These are phyloP conservation scores for Globomyces sp. DNA, from an alignment of 371 early-diverging fungal species.

Conservation along the genomic window DNA sequence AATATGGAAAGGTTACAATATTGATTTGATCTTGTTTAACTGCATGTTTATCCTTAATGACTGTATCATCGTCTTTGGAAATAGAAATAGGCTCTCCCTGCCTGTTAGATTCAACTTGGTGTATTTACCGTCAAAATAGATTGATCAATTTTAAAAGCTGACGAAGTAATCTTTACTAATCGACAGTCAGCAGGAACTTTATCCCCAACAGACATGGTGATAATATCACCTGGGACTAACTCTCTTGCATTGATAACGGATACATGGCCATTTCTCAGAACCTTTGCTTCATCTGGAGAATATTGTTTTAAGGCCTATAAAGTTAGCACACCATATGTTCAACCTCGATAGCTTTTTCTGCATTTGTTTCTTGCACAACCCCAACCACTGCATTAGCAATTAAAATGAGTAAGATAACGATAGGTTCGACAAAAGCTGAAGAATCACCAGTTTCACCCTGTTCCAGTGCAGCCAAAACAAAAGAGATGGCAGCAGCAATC, in stretches of 20 bases:
- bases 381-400: constrained; percentile 97
- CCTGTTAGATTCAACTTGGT: too few species aligned
- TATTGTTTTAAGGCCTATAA: constrained; percentile 84
- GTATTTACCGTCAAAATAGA: constrained; percentile 73
- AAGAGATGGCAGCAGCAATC: constrained; percentile 87
- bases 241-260: constrained; percentile 72
- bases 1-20: constrained; percentile 53
- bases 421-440: constrained; percentile 95
- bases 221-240: constrained; percentile 96
- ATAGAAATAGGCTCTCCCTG: constrained; percentile 92
- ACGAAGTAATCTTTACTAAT: constrained; percentile 70
- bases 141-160: constrained; percentile 90
- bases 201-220: constrained; percentile 88
- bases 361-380: constrained; percentile 93
- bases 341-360: constrained; percentile 94
- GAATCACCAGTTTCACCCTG: constrained; percentile 51
- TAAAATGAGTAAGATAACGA: constrained; percentile 93
- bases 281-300: constrained; percentile 93
- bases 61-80: constrained; percentile 64
- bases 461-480: constrained; percentile 89
- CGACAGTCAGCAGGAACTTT: constrained; percentile 96
- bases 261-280: constrained; percentile 72
- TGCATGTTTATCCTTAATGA: constrained; percentile 65
- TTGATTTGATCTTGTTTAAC: constrained; percentile 95
- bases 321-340: background rate